Conservation (phyloP, 352 stramenopile species). For the Phytophthora sansomeana region DNA sequence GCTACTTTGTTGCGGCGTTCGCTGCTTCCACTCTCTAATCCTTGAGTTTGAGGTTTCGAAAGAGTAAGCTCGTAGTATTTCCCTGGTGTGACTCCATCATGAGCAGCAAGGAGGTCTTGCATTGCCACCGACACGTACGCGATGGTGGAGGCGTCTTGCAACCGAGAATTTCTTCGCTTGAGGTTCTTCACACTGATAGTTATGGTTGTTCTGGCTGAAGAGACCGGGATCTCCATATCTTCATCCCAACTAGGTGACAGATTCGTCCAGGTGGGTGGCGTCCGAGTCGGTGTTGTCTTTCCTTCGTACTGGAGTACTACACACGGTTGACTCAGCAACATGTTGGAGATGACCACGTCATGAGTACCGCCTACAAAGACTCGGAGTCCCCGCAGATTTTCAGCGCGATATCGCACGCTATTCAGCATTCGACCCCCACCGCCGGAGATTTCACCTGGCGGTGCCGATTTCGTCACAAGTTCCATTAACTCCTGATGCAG, state of each 20-base stretch:
- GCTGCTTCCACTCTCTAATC: not conserved
- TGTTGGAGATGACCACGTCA: conserved; percentile 45
- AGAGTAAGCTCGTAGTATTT: conserved; percentile 34
- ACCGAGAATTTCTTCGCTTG: conserved; percentile 24
- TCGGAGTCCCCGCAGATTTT: conserved; percentile 47
- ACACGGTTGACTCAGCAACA: conserved; percentile 59
- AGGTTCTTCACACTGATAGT: conserved; percentile 58
- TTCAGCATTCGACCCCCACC: conserved; percentile 30
- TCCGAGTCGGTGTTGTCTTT: conserved; percentile 34
- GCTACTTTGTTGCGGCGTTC: conserved; percentile 1
- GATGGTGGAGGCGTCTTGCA: conserved; percentile 39
- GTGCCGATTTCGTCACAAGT: conserved; percentile 27
- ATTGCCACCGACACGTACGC: conserved; percentile 52
- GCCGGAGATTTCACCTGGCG: conserved; percentile 7
- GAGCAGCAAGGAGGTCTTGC: conserved; percentile 44
- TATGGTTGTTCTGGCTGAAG: conserved; percentile 46
- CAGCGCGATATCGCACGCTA: conserved; percentile 32
- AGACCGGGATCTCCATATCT: conserved; percentile 59
- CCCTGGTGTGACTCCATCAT: conserved; percentile 23
- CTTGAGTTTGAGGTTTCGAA: conserved; percentile 9
- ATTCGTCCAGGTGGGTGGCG: conserved; percentile 61
- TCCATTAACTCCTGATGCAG: conserved; percentile 55
- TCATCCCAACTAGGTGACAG: conserved; percentile 71
- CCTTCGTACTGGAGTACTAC: conserved; percentile 59
- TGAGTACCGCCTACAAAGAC: conserved; percentile 57